Conservation (phyloP, 768 basidiomycete species). For the Mycena filopes region DNA sequence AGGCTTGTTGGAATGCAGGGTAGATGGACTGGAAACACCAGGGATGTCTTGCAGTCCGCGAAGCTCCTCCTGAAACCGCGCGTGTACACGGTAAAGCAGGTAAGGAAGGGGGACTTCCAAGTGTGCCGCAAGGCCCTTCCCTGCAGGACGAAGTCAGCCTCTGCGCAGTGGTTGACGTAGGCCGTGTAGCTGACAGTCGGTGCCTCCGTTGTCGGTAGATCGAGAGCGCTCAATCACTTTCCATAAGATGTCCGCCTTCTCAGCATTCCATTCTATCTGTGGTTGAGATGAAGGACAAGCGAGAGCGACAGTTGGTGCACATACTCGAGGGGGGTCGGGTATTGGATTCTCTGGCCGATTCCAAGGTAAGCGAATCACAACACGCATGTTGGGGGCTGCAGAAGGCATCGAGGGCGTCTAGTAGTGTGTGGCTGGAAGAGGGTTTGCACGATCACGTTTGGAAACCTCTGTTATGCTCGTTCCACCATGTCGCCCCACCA, state of each 20-base stretch:
- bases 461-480: conserved; percentile 28
- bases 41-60: conserved; percentile 79
- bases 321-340: conserved; percentile 75
- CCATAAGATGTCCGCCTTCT: conserved; percentile 89
- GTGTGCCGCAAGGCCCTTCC: conserved; percentile 86
- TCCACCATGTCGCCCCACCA: conserved; percentile 22
- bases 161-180: conserved; percentile 13
- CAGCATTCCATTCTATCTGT: conserved; percentile 86
- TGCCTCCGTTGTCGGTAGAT: conserved; percentile 74
- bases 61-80: conserved; percentile 87
- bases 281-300: conserved; percentile 25
- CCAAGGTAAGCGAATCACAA: conserved; percentile 83
- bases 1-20: conserved; percentile 47
- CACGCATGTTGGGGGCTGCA: conserved; percentile 60
- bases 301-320: conserved; percentile 38
- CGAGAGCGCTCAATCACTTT: conserved; percentile 86
- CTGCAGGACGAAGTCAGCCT: conserved; percentile 48
- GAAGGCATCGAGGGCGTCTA: conserved; percentile 41
- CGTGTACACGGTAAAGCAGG: conserved; percentile 84
- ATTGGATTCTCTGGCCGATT: conserved; percentile 78
- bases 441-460: conserved; percentile 11
- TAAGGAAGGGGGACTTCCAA: conserved; percentile 87
- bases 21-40: conserved; percentile 65
- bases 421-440: neutral
- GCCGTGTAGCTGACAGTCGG: conserved; percentile 74